Base-by-base conservation (phyloP, 2,329 filamentous ascomycete genomes). In the Monascus ruber region DNA sequence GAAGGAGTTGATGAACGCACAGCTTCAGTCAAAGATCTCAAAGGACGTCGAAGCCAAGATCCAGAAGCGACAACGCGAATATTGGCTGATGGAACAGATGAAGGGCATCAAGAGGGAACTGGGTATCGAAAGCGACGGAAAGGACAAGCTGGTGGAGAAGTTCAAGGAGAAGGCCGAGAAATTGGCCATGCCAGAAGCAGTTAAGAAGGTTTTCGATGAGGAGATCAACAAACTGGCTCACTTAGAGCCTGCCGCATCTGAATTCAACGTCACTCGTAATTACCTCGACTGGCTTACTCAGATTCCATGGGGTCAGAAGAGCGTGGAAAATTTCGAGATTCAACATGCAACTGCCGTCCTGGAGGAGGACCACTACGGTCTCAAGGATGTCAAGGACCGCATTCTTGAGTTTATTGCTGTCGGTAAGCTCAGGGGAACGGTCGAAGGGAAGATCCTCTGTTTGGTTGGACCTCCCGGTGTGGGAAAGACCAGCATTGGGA, bases 41-140 rank as follows among this genome's bases (percentile, higher is more conserved):
- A 95, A 95, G 66, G 91, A 98, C 56, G 93, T 98, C 11, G 91
- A 96, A 62, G 86, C 78, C 56, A 95, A 94, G 66, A 96, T 98
- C 39, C 88, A 88, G 53, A 96, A 98, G 67, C 81, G 89, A 26
- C 91, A 98, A 61, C 80, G 91, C 38, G 91, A 98, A 59, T 98
- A 96, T 67, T 96, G 87, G 85, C 70, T 98, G 35, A 93, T 94
- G 86, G 91, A 98, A 65, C 93, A 98, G 62, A 94, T 98, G 88
- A 96, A 96, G 70, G 91, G 88, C 25, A 98, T 98, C 56, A 83
- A 86, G 42, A 77, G 91, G 42, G 91, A 98, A 64, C 77, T 98
- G 36, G 91, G 93, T 24, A 85, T 98, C 38, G 93, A 98, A 60
- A 94, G 86, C 5, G 91, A 98, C 56, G 91, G 93, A 47, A 98